phyloP scores from a whole-genome alignment of 805 yeast genomes.

The Middelhovenomyces tepae region DNA sequence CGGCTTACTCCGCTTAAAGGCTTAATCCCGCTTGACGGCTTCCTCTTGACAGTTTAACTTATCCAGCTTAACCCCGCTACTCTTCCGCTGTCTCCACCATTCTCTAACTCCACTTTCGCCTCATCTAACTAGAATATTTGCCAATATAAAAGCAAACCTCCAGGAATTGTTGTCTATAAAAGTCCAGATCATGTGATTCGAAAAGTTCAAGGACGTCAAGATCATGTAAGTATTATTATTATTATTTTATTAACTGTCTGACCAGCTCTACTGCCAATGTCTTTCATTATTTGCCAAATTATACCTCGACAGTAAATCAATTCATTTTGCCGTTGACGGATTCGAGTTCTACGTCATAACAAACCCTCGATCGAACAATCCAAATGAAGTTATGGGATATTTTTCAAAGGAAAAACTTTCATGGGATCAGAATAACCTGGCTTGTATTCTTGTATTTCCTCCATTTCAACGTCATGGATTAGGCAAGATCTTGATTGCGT shows the following conservation, averaged over 20 bases:
- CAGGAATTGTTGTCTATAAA: conserved; percentile 64
- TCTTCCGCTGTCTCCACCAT: too few species aligned
- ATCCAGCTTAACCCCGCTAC: too few species aligned
- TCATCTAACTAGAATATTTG: too few species aligned
- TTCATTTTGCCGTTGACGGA: conserved; percentile 67
- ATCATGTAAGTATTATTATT: conserved; percentile 24
- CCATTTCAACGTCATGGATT: conserved; percentile 75
- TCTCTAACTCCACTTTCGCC: too few species aligned
- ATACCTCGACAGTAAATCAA: conserved; percentile 82
- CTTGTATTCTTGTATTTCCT: conserved; percentile 86
- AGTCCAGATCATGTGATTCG: conserved; percentile 50
- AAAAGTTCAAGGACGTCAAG: conserved; percentile 56
- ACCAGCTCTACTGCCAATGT: conserved; percentile 63
- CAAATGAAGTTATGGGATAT: conserved; percentile 66
- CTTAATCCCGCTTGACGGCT: too few species aligned
- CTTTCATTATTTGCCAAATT: conserved; percentile 78
- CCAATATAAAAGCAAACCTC: conserved; percentile 27
- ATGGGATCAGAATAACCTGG: conserved; percentile 71
- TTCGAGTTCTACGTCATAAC: conserved; percentile 64
- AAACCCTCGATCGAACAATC: conserved; percentile 3
- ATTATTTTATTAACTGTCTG: background rate
- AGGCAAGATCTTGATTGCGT: conserved; percentile 74
- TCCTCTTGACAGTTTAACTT: too few species aligned
- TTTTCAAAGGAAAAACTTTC: conserved; percentile 82
- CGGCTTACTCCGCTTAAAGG: too few species aligned